Evolutionary conservation across 176 grass and related monocot genomes (phyloP).

Genomic region (Eragrostis nindensis): DNA sequence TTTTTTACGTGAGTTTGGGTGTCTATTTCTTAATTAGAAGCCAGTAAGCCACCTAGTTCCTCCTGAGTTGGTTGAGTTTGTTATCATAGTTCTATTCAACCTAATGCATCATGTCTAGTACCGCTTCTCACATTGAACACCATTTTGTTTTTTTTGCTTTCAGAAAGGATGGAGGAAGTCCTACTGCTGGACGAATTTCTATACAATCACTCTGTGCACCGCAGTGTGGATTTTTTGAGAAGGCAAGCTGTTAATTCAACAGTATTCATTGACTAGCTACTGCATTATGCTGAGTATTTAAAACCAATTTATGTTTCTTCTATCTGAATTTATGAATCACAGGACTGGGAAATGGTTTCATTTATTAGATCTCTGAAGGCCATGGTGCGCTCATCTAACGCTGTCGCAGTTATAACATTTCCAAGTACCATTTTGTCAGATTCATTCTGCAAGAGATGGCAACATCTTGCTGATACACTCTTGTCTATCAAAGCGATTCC

Average conservation of each 20-base stretch:
- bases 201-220: conserved; percentile 91
- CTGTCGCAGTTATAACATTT: conserved; percentile 81
- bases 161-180: conserved; percentile 70
- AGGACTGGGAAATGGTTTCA: conserved; percentile 93
- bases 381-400: conserved; percentile 65
- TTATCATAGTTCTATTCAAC: neutral
- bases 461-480: conserved; percentile 90
- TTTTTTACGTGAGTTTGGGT: neutral
- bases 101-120: neutral
- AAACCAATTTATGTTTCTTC: conserved; percentile 22
- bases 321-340: conserved; percentile 31
- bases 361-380: conserved; percentile 84
- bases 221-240: conserved; percentile 81
- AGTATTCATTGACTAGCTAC: neutral
- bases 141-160: conserved; percentile 25
- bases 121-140: conserved; percentile 14
- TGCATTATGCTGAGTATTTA: conserved; percentile 1
- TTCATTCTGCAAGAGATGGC: conserved; percentile 90
- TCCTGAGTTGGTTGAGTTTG: neutral
- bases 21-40: neutral
- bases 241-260: conserved; percentile 43
- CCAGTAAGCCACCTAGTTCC: neutral
- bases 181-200: conserved; percentile 73
- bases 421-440: conserved; percentile 60
- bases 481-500: conserved; percentile 86